Evolutionary conservation across 495 filamentous ascomycete species (phyloP).

Genomic region (Xylaria palmicola): DNA sequence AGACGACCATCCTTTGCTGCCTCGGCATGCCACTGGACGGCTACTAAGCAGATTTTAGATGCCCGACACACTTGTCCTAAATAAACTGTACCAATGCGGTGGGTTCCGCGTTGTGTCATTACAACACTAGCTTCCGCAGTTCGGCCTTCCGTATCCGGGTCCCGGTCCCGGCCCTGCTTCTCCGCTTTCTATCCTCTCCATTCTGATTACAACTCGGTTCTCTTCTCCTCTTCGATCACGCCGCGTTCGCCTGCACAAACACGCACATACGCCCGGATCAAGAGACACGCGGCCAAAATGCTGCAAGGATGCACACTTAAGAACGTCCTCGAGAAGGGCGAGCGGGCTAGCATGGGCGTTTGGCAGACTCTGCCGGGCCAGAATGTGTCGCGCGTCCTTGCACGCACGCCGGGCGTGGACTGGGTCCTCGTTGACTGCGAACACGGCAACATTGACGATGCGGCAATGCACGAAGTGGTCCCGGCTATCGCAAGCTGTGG

Average conservation of each 20-base stretch:
- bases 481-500: conserved; percentile 66
- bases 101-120: background rate
- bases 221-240: background rate
- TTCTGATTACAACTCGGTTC: background rate
- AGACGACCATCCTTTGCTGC: background rate
- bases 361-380: conserved; percentile 77
- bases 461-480: conserved; percentile 80
- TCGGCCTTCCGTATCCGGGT: background rate
- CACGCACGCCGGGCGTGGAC: conserved; percentile 61
- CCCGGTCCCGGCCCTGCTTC: background rate
- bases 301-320: conserved; percentile 63
- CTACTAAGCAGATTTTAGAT: background rate
- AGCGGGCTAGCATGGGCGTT: conserved; percentile 60
- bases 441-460: conserved; percentile 79
- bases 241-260: background rate
- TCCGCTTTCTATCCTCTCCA: background rate
- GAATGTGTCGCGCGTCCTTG: conserved; percentile 67
- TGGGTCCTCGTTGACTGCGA: conserved; percentile 77
- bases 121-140: conserved; percentile 2
- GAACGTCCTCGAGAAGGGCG: conserved; percentile 55
- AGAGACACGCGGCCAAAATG: conserved; percentile 48
- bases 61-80: background rate
- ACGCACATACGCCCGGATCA: background rate
- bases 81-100: background rate
- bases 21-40: background rate